Conservation (phyloP, 441 rosid genomes). For the Flueggea neowawraea region DNA sequence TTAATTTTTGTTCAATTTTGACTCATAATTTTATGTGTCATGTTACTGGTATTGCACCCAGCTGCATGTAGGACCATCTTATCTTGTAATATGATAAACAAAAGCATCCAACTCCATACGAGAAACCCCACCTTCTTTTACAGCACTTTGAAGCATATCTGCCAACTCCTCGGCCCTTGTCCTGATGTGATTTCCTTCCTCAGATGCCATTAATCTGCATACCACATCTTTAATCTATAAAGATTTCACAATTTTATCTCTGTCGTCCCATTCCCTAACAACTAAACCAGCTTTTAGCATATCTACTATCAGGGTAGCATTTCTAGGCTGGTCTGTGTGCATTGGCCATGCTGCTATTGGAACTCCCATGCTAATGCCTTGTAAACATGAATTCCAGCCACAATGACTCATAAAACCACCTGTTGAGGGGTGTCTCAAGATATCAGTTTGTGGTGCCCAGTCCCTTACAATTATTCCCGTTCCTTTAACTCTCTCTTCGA, state of each 20-base stretch:
- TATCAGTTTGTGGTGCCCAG: slow-evolving; percentile 60
- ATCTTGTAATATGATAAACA: slow-evolving; percentile 36
- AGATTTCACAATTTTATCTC: slow-evolving; percentile 24
- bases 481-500: slow-evolving; percentile 28
- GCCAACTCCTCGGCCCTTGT: slow-evolving; percentile 38
- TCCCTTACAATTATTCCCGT: slow-evolving; percentile 42
- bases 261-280: slow-evolving; percentile 28
- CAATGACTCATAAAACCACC: slow-evolving; percentile 62
- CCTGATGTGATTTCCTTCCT: slow-evolving; percentile 42
- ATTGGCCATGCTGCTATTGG: slow-evolving; percentile 59
- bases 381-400: slow-evolving; percentile 70
- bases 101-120: slow-evolving; percentile 45
- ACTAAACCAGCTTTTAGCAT: slow-evolving; percentile 32
- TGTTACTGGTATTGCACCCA: too few species aligned
- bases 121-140: slow-evolving; percentile 35
- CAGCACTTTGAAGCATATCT: too few species aligned
- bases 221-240: slow-evolving; percentile 21
- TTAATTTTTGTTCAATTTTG: too few species aligned
- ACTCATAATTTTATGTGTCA: too few species aligned
- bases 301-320: slow-evolving; percentile 33
- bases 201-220: slow-evolving; percentile 35
- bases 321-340: slow-evolving; percentile 64
- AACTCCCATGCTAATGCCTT: slow-evolving; percentile 54
- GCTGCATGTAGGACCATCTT: too few species aligned
- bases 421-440: slow-evolving; percentile 38